Evolutionary conservation across 2,329 filamentous ascomycete genomes (phyloP).

Genomic region (Botryotinia narcissicola): DNA sequence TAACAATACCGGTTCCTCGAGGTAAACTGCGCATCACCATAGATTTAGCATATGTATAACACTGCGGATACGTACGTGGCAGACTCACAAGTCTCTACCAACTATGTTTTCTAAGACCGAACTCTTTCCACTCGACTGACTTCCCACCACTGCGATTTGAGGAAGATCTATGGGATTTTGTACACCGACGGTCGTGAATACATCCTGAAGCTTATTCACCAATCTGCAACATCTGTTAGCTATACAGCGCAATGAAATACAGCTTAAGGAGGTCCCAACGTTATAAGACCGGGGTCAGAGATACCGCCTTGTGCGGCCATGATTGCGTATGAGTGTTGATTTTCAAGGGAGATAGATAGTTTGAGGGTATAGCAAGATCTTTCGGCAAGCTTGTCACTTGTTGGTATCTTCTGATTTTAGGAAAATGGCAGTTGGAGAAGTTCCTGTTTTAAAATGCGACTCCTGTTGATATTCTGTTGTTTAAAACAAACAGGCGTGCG

Average conservation of each 20-base stretch:
- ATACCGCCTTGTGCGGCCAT: slow-evolving; percentile 52
- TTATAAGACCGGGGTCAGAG: slow-evolving; percentile 65
- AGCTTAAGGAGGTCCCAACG: slow-evolving; percentile 45
- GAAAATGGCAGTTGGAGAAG: slow-evolving; percentile 3
- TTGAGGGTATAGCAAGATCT: background rate
- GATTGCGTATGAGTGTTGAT: slow-evolving; percentile 9
- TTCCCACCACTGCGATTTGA: slow-evolving; percentile 96
- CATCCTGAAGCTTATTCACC: slow-evolving; percentile 99
- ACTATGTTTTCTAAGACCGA: slow-evolving; percentile 99
- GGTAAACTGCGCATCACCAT: slow-evolving; percentile 63
- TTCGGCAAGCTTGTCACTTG: background rate
- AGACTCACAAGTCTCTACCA: slow-evolving; percentile 90
- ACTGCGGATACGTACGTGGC: slow-evolving; percentile 24
- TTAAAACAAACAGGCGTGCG: slow-evolving; percentile 19
- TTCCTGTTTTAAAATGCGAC: slow-evolving; percentile 2
- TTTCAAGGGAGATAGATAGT: background rate
- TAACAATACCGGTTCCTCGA: slow-evolving; percentile 96
- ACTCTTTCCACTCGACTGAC: slow-evolving; percentile 98
- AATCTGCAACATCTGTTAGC: slow-evolving; percentile 52
- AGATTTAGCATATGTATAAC: slow-evolving; percentile 32
- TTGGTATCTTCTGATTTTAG: slow-evolving; percentile 3
- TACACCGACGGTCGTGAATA: slow-evolving; percentile 96
- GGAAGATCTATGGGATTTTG: slow-evolving; percentile 99
- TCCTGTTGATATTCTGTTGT: slow-evolving; percentile 21
- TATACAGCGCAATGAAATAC: slow-evolving; percentile 29